Evolutionary conservation across 2,329 filamentous ascomycete species (phyloP).

Genomic region (Diaporthe sp.): DNA sequence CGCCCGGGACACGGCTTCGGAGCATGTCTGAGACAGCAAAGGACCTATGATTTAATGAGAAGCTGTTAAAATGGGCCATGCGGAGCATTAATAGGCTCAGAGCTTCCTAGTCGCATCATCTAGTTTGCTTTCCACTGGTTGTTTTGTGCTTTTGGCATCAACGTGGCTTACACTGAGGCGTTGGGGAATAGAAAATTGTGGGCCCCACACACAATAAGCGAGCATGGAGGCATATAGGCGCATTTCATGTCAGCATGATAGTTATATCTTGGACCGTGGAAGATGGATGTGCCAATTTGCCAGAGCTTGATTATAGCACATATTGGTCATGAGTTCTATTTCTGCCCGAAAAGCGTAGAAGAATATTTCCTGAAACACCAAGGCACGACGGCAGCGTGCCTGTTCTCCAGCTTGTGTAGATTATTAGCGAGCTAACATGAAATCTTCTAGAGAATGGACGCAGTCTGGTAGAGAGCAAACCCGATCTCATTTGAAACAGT

Average conservation of each 20-base stretch:
- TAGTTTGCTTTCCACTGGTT: neutral
- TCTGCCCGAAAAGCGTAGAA: neutral
- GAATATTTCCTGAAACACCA: neutral
- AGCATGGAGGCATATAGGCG: neutral
- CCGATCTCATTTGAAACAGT: neutral
- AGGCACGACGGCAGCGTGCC: neutral
- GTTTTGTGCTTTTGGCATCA: neutral
- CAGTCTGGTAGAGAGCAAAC: neutral
- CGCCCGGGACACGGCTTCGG: slow-evolving; percentile 10
- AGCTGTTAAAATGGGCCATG: neutral
- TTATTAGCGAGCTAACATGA: neutral
- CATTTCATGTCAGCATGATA: neutral
- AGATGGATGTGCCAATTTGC: neutral
- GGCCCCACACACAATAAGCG: neutral
- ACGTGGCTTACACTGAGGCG: neutral
- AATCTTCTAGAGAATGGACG: neutral
- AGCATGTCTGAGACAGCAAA: slow-evolving; percentile 23
- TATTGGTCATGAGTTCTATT: neutral
- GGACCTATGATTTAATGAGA: neutral
- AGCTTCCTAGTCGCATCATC: neutral
- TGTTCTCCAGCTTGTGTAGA: neutral
- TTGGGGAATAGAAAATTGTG: slow-evolving; percentile 11
- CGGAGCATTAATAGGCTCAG: neutral
- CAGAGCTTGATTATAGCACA: neutral
- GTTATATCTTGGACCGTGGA: neutral